Conservation (phyloP, 2,329 filamentous ascomycete genomes). For the Fusarium nurragi region DNA sequence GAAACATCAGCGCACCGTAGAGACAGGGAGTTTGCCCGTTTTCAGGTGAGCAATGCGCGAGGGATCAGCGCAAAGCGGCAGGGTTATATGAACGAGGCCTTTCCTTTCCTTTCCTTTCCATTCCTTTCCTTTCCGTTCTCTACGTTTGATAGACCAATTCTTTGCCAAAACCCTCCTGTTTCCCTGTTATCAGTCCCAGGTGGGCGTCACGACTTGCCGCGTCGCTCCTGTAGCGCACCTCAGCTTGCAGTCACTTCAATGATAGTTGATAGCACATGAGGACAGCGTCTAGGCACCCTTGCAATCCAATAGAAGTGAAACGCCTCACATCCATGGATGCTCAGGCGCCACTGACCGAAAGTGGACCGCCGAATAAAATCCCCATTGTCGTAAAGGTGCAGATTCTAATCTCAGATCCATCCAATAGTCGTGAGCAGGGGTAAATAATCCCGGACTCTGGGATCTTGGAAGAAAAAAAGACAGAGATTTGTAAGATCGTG, state of each 20-base stretch:
- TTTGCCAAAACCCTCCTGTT: background rate
- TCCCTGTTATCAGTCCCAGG: background rate
- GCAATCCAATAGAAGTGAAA: background rate
- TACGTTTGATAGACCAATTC: background rate
- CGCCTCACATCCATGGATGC: constrained; percentile 6
- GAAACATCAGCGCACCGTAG: constrained; percentile 27
- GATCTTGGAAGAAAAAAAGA: background rate
- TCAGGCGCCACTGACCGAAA: no score
- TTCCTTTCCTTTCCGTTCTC: background rate
- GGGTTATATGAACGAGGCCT: background rate
- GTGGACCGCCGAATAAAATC: no score
- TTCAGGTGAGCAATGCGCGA: background rate
- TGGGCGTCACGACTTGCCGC: constrained; percentile 20
- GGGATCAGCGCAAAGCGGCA: background rate
- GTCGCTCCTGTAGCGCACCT: no score
- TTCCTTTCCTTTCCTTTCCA: background rate
- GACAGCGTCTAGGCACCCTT: no score
- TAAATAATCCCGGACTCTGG: no score
- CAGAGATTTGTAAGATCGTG: background rate
- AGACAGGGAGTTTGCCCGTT: constrained; percentile 14
- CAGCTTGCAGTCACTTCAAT: no score
- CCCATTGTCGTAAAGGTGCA: background rate
- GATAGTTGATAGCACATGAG: no score
- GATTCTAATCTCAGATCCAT: background rate
- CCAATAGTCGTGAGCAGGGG: background rate